Evolutionary conservation across 352 stramenopile genomes (phyloP).

Genomic region (Phytophthora sp.): DNA sequence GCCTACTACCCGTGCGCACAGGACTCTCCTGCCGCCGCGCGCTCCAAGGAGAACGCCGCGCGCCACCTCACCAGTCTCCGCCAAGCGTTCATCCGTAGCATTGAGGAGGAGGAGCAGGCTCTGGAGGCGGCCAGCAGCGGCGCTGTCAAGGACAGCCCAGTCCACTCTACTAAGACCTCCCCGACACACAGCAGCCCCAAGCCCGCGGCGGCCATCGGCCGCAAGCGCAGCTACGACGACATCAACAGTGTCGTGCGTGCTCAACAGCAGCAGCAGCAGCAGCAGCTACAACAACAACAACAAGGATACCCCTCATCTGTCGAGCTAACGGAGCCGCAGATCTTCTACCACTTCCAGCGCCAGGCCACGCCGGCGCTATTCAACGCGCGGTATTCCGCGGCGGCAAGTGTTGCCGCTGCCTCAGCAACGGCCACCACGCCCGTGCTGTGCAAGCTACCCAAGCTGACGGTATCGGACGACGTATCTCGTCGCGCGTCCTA

Average conservation of each 20-base stretch:
- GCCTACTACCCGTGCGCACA: slow-evolving; percentile 70
- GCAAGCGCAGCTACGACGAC: slow-evolving; percentile 54
- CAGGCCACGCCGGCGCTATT: slow-evolving; percentile 20
- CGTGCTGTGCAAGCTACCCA: slow-evolving; percentile 41
- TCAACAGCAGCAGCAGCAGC: slow-evolving; percentile 23
- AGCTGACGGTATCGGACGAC: slow-evolving; percentile 30
- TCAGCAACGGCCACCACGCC: slow-evolving; percentile 15
- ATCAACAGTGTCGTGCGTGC: slow-evolving; percentile 36
- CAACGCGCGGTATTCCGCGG: slow-evolving; percentile 12
- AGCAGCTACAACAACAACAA: not conserved
- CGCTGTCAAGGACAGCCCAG: slow-evolving; percentile 10
- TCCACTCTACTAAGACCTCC: slow-evolving; percentile 6
- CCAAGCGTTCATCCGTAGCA: slow-evolving; percentile 56
- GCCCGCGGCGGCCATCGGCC: slow-evolving; percentile 13
- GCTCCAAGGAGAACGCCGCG: slow-evolving; percentile 47
- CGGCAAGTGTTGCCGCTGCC: not conserved
- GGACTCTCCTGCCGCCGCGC: slow-evolving; percentile 47
- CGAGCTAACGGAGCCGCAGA: slow-evolving; percentile 40
- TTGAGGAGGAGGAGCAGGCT: slow-evolving; percentile 62
- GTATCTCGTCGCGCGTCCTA: slow-evolving; percentile 27
- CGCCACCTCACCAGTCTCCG: slow-evolving; percentile 49
- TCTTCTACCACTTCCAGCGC: slow-evolving; percentile 39
- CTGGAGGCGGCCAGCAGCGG: slow-evolving; percentile 19
- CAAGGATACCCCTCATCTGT: slow-evolving; percentile 7
- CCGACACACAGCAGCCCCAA: slow-evolving; percentile 16